These are phyloP conservation scores for Pluteus cervinus DNA, from an alignment of 768 basidiomycete species.

Conservation along the genomic window DNA sequence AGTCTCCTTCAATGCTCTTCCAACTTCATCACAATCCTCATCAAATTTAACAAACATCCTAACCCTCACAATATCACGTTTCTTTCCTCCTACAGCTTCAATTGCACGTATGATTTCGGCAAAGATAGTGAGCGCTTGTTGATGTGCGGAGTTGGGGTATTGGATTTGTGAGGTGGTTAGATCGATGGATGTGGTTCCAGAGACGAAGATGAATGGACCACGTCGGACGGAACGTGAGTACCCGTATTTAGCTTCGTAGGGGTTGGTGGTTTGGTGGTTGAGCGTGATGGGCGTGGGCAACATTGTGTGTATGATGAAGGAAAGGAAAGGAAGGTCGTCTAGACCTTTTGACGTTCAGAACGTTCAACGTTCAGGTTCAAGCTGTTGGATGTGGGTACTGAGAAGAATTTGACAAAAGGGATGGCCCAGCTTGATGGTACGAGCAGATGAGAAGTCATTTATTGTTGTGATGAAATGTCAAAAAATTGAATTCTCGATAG, in stretches of 20 bases:
- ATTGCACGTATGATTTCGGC: slow-evolving; percentile 37
- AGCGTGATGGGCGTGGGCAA: too few relatives aligned
- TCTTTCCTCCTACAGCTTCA: slow-evolving; percentile 34
- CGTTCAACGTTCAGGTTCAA: too few relatives aligned
- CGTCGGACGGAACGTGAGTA: slow-evolving; percentile 47
- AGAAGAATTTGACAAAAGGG: too few relatives aligned
- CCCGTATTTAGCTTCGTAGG: slow-evolving; percentile 44
- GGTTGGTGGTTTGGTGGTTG: slow-evolving; percentile 32
- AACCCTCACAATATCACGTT: slow-evolving; percentile 38
- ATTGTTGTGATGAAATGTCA: too few relatives aligned
- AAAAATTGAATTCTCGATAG: too few relatives aligned
- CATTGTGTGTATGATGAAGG: too few relatives aligned
- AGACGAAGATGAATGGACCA: slow-evolving; percentile 47
- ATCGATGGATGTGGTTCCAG: slow-evolving; percentile 46
- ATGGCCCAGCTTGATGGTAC: too few relatives aligned
- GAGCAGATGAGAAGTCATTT: too few relatives aligned
- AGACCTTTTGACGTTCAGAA: too few relatives aligned
- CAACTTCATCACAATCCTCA: slow-evolving; percentile 22
- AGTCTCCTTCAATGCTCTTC: slow-evolving; percentile 18
- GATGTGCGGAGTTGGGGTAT: slow-evolving; percentile 38
- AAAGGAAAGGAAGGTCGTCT: too few relatives aligned
- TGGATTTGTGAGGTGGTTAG: slow-evolving; percentile 30
- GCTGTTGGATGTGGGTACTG: too few relatives aligned
- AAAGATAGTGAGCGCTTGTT: slow-evolving; percentile 39
- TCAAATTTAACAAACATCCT: slow-evolving; percentile 42